A percentile compares a stretch with the other conserved stretches of the same genome.
phyloP scores from a whole-genome alignment of 768 basidiomycete species.

The Sutorius australiensis region DNA sequence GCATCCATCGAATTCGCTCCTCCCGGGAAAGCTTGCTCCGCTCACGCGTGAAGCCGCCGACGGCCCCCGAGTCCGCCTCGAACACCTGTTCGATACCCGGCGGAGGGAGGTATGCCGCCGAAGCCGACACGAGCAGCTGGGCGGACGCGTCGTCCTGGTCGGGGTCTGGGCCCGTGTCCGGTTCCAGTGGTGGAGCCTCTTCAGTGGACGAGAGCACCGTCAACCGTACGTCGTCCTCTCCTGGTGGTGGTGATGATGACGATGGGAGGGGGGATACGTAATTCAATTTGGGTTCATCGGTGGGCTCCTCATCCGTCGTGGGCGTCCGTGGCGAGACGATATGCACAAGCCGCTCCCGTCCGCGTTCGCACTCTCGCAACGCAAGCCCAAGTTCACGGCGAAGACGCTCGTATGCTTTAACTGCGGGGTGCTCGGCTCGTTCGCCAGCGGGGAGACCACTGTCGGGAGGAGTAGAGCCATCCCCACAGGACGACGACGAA shows the following conservation, averaged over 20 bases:
- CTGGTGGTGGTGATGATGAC: background rate
- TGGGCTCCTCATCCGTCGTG: constrained; percentile 36
- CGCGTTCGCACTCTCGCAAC: constrained; percentile 78
- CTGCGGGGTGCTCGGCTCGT: constrained; percentile 41
- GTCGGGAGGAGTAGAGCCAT: background rate
- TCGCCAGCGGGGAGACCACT: background rate
- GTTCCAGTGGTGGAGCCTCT: constrained; percentile 16
- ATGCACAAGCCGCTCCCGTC: constrained; percentile 59
- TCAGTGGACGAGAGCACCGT: constrained; percentile 21
- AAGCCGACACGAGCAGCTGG: constrained; percentile 51
- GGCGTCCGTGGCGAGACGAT: constrained; percentile 46
- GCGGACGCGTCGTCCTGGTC: constrained; percentile 51
- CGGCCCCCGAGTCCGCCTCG: constrained; percentile 52
- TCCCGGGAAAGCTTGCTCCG: constrained; percentile 67
- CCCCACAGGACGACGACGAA: constrained; percentile 19
- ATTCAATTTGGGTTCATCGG: background rate
- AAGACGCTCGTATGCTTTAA: constrained; percentile 72
- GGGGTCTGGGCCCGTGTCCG: background rate
- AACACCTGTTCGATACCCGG: constrained; percentile 81
- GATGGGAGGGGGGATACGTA: background rate
- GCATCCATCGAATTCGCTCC: constrained; percentile 64
- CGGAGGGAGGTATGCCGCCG: constrained; percentile 53
- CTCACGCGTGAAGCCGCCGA: constrained; percentile 45
- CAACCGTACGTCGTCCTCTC: constrained; percentile 3
- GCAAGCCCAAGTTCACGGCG: constrained; percentile 75